Conservation (phyloP, 192 early-diverging fungal genomes). For the Diversispora epigaea region DNA sequence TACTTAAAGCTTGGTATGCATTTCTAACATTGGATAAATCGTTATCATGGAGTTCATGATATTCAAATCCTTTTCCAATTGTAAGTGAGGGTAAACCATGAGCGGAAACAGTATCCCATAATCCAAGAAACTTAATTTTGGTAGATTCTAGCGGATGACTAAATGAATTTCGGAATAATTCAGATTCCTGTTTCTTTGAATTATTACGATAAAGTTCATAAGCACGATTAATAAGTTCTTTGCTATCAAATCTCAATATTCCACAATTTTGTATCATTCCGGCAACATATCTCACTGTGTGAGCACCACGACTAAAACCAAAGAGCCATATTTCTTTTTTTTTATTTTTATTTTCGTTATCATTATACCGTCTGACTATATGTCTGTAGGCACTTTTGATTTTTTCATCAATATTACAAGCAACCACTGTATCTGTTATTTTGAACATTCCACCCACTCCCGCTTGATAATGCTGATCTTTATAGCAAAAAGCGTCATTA, state of each 20-base stretch:
- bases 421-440: no score
- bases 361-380: not conserved
- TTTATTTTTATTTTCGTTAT: no score
- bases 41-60: conserved; percentile 21
- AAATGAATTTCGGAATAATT: not conserved
- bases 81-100: conserved; percentile 25
- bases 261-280: conserved; percentile 38
- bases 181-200: not conserved
- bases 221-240: no score
- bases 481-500: no score
- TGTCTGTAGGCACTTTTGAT: not conserved
- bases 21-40: conserved; percentile 23
- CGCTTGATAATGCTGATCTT: no score
- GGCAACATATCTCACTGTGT: conserved; percentile 30
- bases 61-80: conserved; percentile 15
- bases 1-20: conserved; percentile 1
- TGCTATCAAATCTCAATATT: conserved; percentile 9
- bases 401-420: not conserved
- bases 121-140: conserved; percentile 33
- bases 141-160: conserved; percentile 28
- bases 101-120: conserved; percentile 29
- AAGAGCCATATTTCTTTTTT: conserved; percentile 43
- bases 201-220: conserved; percentile 21
- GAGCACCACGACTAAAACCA: conserved; percentile 31
- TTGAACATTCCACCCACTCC: no score